phyloP scores from a whole-genome alignment of 1,284 basidiomycete species.

The Cryptococcus depauperatus region DNA sequence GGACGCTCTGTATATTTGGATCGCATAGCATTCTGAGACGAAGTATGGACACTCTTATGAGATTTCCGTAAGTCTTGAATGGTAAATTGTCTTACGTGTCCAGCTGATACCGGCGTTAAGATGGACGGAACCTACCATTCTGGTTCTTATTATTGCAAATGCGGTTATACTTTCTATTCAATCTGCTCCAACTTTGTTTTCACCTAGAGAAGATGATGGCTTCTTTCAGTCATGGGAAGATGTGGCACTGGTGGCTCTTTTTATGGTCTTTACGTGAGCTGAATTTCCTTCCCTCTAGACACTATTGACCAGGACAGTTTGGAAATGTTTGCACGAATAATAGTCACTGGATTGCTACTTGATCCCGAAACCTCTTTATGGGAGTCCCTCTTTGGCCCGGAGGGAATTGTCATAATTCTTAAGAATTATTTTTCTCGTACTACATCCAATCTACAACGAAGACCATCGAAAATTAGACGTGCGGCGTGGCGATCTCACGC shows the following conservation, averaged over 20 bases:
- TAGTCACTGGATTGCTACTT: constrained; percentile 82
- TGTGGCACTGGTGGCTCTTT: constrained; percentile 70
- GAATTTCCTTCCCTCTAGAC: neutral
- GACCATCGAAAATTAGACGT: constrained; percentile 9
- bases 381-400: constrained; percentile 50
- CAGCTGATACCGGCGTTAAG: too few species aligned
- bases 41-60: constrained; percentile 58
- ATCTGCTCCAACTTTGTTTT: constrained; percentile 52
- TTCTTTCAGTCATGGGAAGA: constrained; percentile 89
- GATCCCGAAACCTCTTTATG: constrained; percentile 66
- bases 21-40: constrained; percentile 59
- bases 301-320: constrained; percentile 49
- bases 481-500: constrained; percentile 5
- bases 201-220: constrained; percentile 49
- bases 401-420: constrained; percentile 16
- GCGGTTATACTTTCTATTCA: constrained; percentile 77
- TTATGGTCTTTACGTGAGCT: constrained; percentile 77
- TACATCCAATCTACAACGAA: constrained; percentile 12
- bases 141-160: constrained; percentile 76
- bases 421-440: constrained; percentile 8
- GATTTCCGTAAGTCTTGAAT: constrained; percentile 54
- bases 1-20: constrained; percentile 69
- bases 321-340: constrained; percentile 80
- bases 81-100: neutral
- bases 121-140: constrained; percentile 78